Base-by-base conservation (phyloP, 345 rosid species). In the Heritiera fomes region DNA sequence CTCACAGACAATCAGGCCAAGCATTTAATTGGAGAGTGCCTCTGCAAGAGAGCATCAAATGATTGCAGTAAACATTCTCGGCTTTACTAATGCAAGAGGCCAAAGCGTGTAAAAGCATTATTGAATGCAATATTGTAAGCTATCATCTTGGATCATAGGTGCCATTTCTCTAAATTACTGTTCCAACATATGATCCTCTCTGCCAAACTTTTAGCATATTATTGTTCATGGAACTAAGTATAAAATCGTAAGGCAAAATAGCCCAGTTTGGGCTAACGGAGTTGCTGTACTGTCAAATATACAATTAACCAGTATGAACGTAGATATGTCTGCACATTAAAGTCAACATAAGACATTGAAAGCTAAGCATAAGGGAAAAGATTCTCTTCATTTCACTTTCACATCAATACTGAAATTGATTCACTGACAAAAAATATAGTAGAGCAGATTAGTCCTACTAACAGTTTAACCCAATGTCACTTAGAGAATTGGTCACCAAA, bases 231-330 rank as follows among this genome's bases (percentile, higher is more conserved):
- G 56, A 69, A 12, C n/a, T 23, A 69, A 46, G 18, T 6, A 69
- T 46, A 69, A 69, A 69, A 64, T 17, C 46, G 55, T 45, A 43
- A 12, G 11, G 73, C 55, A 46, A 69, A 23, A 69, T 46, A 69
- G 23, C 56, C 34, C 11, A 12, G 10, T 69, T 69, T 40, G 46
- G 73, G 11, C 17, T 69, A 69, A 69, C 46, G 46, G 1, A 69
- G 38, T 34, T 34, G 38, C 38, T 34, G 38, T 3, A 3, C 38
- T 34, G 38, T 34, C 38, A 34, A 34, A 34, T 3, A 34, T 34
- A 46, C 30, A 47, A 69, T 28, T 23, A 14, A 45, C 46, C 4
- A 46, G 56, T 20, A 68, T 10, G 30, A 68, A 45, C 73, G 46
- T 12, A 18, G 55, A 23, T 23, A 23, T 11, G 18, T 45, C n/a